These are phyloP conservation scores for Curvularia verruculosa DNA, from an alignment of 2,329 filamentous ascomycete species.

Conservation along the genomic window DNA sequence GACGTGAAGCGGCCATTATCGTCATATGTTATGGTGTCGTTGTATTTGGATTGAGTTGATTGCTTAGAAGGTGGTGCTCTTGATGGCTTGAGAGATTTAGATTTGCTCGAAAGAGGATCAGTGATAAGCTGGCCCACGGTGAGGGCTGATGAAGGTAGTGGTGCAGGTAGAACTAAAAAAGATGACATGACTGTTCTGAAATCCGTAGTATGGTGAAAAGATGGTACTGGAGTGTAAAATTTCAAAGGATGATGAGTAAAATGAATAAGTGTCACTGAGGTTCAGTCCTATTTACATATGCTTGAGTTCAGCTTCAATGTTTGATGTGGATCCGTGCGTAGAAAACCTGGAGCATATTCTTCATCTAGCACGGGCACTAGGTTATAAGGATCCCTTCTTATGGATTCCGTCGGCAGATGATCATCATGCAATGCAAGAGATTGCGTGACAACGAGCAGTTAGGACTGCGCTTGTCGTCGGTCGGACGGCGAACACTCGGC, in stretches of 20 bases:
- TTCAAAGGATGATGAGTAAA: too few species aligned
- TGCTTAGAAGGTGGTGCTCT: constrained; percentile 12
- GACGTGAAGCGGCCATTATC: constrained; percentile 28
- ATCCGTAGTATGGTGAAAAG: background rate
- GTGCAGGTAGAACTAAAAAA: constrained; percentile 31
- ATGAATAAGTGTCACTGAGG: background rate
- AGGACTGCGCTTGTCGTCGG: constrained; percentile 33
- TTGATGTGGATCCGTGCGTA: background rate
- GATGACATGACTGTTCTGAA: constrained; percentile 24
- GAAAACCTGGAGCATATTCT: constrained; percentile 4
- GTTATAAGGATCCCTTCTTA: background rate
- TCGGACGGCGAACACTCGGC: constrained; percentile 16
- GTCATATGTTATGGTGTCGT: constrained; percentile 24
- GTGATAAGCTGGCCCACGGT: constrained; percentile 38
- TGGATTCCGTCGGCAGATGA: constrained; percentile 1
- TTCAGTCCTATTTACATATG: constrained; percentile 2
- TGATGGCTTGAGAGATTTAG: constrained; percentile 24
- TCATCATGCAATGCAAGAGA: constrained; percentile 2
- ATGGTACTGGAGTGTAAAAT: background rate
- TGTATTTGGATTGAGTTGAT: constrained; percentile 19
- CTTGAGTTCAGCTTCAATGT: background rate
- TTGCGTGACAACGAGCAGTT: constrained; percentile 7
- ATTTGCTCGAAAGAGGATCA: constrained; percentile 27
- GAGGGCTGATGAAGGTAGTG: constrained; percentile 29
- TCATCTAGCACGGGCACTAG: background rate